Base-by-base conservation (phyloP, 192 early-diverging fungal genomes). In the Podila horticola region DNA sequence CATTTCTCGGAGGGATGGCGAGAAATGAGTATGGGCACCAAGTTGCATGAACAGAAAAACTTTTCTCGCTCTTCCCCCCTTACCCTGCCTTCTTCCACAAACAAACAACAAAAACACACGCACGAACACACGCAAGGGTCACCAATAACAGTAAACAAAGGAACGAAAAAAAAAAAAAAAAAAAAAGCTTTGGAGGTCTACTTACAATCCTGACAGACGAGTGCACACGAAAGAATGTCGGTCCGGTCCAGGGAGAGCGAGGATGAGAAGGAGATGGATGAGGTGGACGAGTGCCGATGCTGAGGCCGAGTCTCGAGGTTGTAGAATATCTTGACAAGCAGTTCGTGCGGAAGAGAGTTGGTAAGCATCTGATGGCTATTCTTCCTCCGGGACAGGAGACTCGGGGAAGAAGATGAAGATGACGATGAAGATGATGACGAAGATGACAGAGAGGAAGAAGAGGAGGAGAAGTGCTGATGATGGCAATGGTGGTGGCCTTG, bases 161-260 rank as follows among this genome's bases (percentile, higher is more conserved):
- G 15, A 45, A 17, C 41, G n/a, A n/a, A 50, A 50, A 50, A 50
- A 50, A 50, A 50, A 50, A 50, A 2, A 50, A 50, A 50, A 10
- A 5, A 22, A 24, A 11, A 26, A 55, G n/a, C n/a, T 24, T 19
- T 24, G 12, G 22, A 24, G 52, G 2, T 8, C 52, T 2, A 58
- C 66, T 69, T 81, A 81, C 76, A 81, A 29, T 81, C 76, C 49
- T 64, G 70, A 41, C 76, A 81, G 26, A 81, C 76, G 11, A 72
- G 66, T 28, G 76, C 55, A 38, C 76, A 81, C 4, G 70, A 34
- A 20, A 81, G 61, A 38, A 79, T 71, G 34, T 73, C 66, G 30
- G 61, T 59, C 24, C 71, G 60, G 0, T 67, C 64, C 49, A 72
- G 22, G 3, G 69, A 64, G 19, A 81, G 51, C 3, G 65, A 73